Evolutionary conservation across 2,329 filamentous ascomycete genomes (phyloP).

Genomic region (Sphaerulina vaccinii): DNA sequence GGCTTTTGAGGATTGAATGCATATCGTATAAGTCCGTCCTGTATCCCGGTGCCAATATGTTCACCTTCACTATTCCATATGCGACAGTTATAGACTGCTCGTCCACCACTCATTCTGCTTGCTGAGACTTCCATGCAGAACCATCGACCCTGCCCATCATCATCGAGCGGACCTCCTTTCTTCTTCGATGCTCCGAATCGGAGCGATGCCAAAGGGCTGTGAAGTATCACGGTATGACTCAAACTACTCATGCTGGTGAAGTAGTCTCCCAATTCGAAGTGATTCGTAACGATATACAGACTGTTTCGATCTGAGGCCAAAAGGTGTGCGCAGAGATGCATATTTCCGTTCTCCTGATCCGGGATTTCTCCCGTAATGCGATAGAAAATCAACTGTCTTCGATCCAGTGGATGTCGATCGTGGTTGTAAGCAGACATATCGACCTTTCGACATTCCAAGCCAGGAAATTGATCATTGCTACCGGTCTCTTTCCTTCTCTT

Average conservation of each 20-base stretch:
- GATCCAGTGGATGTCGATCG: conserved; percentile 38
- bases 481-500: conserved; percentile 37
- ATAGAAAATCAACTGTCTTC: conserved; percentile 48
- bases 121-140: conserved; percentile 52
- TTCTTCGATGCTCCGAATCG: conserved; percentile 34
- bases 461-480: conserved; percentile 43
- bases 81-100: conserved; percentile 49
- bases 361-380: conserved; percentile 42
- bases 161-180: conserved; percentile 31
- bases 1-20: conserved; percentile 14
- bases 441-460: conserved; percentile 52
- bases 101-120: conserved; percentile 45
- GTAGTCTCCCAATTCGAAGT: conserved; percentile 44
- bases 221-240: conserved; percentile 51
- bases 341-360: conserved; percentile 52
- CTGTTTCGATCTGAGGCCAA: conserved; percentile 59
- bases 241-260: conserved; percentile 49
- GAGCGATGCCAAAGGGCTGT: conserved; percentile 43
- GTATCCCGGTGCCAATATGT: conserved; percentile 49
- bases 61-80: conserved; percentile 45
- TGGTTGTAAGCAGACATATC: conserved; percentile 54
- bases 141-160: conserved; percentile 40
- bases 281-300: conserved; percentile 52
- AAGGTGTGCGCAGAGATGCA: conserved; percentile 58
- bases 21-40: conserved; percentile 49